These are phyloP conservation scores for Cladosporium cucumerinum DNA, from an alignment of 2,329 filamentous ascomycete species.

Conservation along the genomic window DNA sequence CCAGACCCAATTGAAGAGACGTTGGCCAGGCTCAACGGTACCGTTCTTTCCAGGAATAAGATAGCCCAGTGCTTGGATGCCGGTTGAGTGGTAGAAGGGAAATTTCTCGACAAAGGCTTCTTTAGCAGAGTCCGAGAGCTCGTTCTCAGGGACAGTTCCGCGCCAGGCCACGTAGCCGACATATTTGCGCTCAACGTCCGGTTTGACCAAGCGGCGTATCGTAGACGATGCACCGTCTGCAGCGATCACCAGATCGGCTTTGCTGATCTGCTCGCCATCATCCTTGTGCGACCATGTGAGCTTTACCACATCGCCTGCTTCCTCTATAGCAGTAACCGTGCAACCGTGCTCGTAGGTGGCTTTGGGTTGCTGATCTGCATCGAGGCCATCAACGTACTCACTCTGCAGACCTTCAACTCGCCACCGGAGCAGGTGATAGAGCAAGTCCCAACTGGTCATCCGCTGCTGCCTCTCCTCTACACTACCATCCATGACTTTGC, in stretches of 20 bases:
- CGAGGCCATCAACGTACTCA: conserved; percentile 27
- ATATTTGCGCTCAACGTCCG: conserved; percentile 30
- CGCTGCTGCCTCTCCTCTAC: conserved; percentile 37
- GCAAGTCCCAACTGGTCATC: conserved; percentile 50
- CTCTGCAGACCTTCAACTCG: conserved; percentile 42
- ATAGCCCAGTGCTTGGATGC: conserved; percentile 42
- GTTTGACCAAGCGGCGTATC: conserved; percentile 27
- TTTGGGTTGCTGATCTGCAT: conserved; percentile 19
- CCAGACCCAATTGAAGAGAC: conserved; percentile 49
- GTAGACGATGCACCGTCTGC: conserved; percentile 41
- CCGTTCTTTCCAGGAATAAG: conserved; percentile 46
- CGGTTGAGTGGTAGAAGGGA: conserved; percentile 39
- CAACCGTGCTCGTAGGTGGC: conserved; percentile 32
- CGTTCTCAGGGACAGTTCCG: conserved; percentile 33
- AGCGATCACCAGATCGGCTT: conserved; percentile 41
- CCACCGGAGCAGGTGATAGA: conserved; percentile 45
- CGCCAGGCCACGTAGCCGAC: conserved; percentile 34
- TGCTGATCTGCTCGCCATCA: conserved; percentile 21
- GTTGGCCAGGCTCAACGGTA: conserved; percentile 37
- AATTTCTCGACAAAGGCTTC: conserved; percentile 39
- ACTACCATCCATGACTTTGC: conserved; percentile 28
- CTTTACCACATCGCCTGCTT: conserved; percentile 22
- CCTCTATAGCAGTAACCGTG: conserved; percentile 28
- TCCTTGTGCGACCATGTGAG: conserved; percentile 29
- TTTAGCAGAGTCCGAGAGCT: conserved; percentile 33